Evolutionary conservation across 768 basidiomycete genomes (phyloP).

Genomic region (Aureoboletus auriporus): DNA sequence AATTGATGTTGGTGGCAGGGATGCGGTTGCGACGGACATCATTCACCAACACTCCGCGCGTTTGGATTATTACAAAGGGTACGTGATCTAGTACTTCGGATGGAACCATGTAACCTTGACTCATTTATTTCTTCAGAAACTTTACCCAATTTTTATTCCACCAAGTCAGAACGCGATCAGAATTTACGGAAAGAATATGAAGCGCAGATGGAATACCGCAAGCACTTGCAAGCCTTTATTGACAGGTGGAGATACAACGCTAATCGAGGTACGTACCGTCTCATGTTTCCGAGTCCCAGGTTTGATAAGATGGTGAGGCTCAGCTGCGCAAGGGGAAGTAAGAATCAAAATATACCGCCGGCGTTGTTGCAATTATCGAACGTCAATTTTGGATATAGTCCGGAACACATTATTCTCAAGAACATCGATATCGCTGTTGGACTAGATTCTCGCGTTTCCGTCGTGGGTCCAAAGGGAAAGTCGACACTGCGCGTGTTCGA

Average conservation of each 20-base stretch:
- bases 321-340: conserved; percentile 83
- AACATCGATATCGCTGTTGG: conserved; percentile 87
- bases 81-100: conserved; percentile 7
- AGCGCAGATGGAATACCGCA: conserved; percentile 90
- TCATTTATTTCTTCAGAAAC: conserved; percentile 49
- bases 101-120: conserved; percentile 3
- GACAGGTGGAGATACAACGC: conserved; percentile 98
- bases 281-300: not conserved
- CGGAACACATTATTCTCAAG: conserved; percentile 73
- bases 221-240: conserved; percentile 95
- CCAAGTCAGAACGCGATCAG: conserved; percentile 90
- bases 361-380: conserved; percentile 91
- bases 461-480: conserved; percentile 96
- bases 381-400: conserved; percentile 83
- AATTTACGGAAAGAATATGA: conserved; percentile 95
- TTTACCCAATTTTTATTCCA: conserved; percentile 99
- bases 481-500: conserved; percentile 70
- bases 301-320: conserved; percentile 5
- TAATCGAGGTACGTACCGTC: conserved; percentile 59
- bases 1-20: conserved; percentile 39
- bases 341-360: conserved; percentile 89
- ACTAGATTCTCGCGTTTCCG: conserved; percentile 90
- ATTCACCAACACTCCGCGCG: conserved; percentile 93
- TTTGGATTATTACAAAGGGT: conserved; percentile 98
- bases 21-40: conserved; percentile 96